phyloP scores from a whole-genome alignment of 1,139 yeast species.

The Sugiyamaella xylanicola region DNA sequence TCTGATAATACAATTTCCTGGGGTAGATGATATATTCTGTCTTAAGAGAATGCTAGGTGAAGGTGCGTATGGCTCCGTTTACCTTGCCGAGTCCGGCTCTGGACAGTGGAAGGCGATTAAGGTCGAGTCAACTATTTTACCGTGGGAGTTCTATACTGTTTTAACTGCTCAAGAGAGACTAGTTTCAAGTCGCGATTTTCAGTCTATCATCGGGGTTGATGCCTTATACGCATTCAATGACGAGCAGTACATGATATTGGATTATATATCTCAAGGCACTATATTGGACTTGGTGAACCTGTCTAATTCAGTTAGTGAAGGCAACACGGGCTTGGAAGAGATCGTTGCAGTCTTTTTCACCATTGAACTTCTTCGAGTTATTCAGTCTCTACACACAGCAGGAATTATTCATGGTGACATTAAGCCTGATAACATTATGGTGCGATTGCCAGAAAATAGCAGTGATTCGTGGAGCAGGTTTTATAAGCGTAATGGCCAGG shows the following conservation, averaged over 20 bases:
- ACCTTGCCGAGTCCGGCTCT: slow-evolving; percentile 68
- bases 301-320: slow-evolving; percentile 30
- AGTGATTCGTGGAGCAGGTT: slow-evolving; percentile 32
- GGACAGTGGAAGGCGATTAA: slow-evolving; percentile 62
- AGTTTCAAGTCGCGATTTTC: slow-evolving; percentile 35
- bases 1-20: slow-evolving; percentile 28
- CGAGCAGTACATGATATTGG: slow-evolving; percentile 73
- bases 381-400: slow-evolving; percentile 63
- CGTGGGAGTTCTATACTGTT: slow-evolving; percentile 83
- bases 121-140: slow-evolving; percentile 66
- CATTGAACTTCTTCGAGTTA: slow-evolving; percentile 58
- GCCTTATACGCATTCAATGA: slow-evolving; percentile 62
- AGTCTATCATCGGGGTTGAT: slow-evolving; percentile 55
- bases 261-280: slow-evolving; percentile 75
- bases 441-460: slow-evolving; percentile 47
- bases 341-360: slow-evolving; percentile 63
- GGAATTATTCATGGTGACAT: slow-evolving; percentile 84
- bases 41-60: slow-evolving; percentile 62
- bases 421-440: slow-evolving; percentile 86
- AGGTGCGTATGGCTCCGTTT: slow-evolving; percentile 83
- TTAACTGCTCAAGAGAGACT: slow-evolving; percentile 33
- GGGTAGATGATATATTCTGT: slow-evolving; percentile 19
- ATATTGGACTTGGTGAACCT: slow-evolving; percentile 68
- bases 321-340: slow-evolving; percentile 55
- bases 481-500: slow-evolving; percentile 41